phyloP scores from a whole-genome alignment of 116 monocot species.

The Papilionanthe hybrid region DNA sequence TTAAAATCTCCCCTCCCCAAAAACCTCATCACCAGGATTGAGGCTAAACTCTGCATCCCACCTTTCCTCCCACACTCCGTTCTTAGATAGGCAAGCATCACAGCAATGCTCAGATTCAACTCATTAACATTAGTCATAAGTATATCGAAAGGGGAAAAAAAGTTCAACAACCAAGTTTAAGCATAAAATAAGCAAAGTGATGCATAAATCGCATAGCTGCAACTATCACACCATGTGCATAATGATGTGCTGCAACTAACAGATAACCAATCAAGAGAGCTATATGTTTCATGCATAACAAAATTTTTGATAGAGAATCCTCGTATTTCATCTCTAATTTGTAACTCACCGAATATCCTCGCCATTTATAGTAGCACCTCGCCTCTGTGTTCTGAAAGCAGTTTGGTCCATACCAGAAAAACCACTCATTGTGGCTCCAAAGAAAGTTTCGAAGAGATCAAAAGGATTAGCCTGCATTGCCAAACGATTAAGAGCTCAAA shows the following conservation, averaged over 20 bases:
- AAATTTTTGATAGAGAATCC: neutral
- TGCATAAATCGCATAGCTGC: neutral
- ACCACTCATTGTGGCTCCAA: slow-evolving; percentile 82
- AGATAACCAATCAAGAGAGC: neutral
- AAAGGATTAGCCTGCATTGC: slow-evolving; percentile 81
- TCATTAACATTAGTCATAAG: neutral
- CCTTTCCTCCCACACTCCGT: neutral
- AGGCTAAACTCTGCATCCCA: neutral
- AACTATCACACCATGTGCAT: neutral
- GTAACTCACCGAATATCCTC: slow-evolving; percentile 83
- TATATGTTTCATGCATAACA: neutral
- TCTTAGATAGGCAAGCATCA: neutral
- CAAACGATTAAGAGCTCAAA: neutral
- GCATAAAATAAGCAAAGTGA: neutral
- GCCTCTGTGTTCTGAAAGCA: slow-evolving; percentile 58
- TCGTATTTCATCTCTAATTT: slow-evolving; percentile 4
- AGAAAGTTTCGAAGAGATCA: slow-evolving; percentile 93
- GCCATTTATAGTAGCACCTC: slow-evolving; percentile 59
- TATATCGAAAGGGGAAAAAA: neutral
- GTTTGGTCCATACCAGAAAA: slow-evolving; percentile 84
- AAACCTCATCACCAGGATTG: neutral
- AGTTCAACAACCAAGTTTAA: neutral
- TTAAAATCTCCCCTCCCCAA: neutral
- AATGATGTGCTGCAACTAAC: neutral
- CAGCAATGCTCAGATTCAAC: neutral